These are phyloP conservation scores for Osmanthus fragrans DNA, from an alignment of 257 asterid species.

Conservation along the genomic window DNA sequence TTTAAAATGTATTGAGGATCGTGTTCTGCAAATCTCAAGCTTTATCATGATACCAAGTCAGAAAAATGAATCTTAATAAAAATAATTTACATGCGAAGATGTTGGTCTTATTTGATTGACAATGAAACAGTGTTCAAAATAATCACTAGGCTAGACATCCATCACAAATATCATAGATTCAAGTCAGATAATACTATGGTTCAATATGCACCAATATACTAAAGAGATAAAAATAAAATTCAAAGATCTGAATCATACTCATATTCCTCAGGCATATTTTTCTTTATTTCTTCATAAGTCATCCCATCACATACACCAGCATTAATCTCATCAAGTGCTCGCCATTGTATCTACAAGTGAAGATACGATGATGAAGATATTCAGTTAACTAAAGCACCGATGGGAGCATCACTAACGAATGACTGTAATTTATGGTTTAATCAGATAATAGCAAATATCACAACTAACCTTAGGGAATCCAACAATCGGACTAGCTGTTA, in stretches of 20 bases:
- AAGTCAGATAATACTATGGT: neutral
- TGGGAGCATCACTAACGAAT: slow-evolving; percentile 14
- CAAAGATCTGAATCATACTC: slow-evolving; percentile 57
- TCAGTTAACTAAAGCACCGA: slow-evolving; percentile 20
- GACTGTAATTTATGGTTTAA: slow-evolving; percentile 16
- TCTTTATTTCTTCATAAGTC: slow-evolving; percentile 97
- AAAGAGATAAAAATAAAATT: neutral
- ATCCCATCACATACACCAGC: slow-evolving; percentile 96
- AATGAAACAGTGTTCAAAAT: neutral
- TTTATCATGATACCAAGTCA: neutral
- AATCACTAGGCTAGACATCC: slow-evolving; percentile 10
- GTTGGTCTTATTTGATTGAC: neutral
- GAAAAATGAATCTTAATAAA: neutral
- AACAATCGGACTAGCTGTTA: slow-evolving; percentile 78
- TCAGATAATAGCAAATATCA: slow-evolving; percentile 4
- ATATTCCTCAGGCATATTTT: slow-evolving; percentile 94
- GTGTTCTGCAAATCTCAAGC: neutral
- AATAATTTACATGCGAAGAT: neutral
- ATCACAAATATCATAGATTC: slow-evolving; percentile 11
- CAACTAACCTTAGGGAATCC: slow-evolving; percentile 92
- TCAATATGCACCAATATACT: neutral
- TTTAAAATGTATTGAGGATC: neutral
- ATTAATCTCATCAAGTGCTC: slow-evolving; percentile 98
- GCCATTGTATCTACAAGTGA: slow-evolving; percentile 88
- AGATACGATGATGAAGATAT: slow-evolving; percentile 14